Evolutionary conservation across 2,329 filamentous ascomycete genomes (phyloP), one percentile per base, ranked within the genome.

Genomic region (Colletotrichum sidae): DNA sequence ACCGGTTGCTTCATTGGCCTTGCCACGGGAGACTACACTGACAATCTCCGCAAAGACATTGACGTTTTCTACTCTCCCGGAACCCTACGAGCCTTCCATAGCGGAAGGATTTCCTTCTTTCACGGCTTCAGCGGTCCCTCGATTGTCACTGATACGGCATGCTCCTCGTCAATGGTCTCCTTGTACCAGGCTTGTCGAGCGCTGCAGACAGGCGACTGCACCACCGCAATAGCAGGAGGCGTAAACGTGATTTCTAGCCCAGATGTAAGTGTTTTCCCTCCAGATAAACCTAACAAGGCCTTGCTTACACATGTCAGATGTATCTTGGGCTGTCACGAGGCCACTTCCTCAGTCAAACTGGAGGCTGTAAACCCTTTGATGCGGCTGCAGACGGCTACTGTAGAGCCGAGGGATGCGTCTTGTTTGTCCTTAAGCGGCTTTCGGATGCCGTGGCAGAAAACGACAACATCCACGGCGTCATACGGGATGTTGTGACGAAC

Each of bases 371-470:
- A 58, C 68, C 76, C 0, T 79, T 77, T 47, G 75, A 78, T 41
- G 68, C 57, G 3, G 6, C 11, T 1, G 74, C 70, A 3, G 78
- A 83, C 62, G 85, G 85, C 0, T 88, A 87, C 65, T 84, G 79
- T 9, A 76, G 84, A 3, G 83, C 79, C 0, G 85, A 88, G 54
- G 85, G 81, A 1, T 71, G 77, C 2, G 81, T 71, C 0, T 69
- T 77, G 1, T 66, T 87, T 0, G 67, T 85, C 1, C 65, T 88
- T 0, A 87, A 87, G 72, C 74, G 69, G 1, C 72, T 86, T 0
- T 73, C 77, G 2, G 73, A 79, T 53, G 85, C 85, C 0, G 39
- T 86, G 0, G 69, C 70, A 3, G 84, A 85, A 39, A 78, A 79
- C 1, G 82, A 88, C 69, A 73, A 74, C 0, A 75, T 84, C 12